Evolutionary conservation across 2,329 filamentous ascomycete genomes (phyloP), one percentile per base, ranked within the genome.

Genomic region (Diplocarpon mali): DNA sequence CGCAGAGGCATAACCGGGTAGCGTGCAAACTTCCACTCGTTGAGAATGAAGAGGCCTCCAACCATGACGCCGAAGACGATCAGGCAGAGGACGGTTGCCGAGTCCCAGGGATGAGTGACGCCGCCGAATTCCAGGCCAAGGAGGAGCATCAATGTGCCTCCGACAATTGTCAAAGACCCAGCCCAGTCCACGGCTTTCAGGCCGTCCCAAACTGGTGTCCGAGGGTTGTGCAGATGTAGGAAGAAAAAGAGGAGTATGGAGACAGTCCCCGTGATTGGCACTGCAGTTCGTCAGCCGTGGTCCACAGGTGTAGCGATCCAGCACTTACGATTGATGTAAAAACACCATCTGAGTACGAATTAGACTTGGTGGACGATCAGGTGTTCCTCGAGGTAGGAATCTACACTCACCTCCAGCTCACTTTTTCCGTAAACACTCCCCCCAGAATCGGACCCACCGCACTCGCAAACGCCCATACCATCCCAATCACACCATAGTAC

Each of bases 91-190:
- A 62, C 60, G 6, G 44, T 57, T 4, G 53, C 50, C 10, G 59
- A 62, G 16, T 38, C 32, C 60, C 60, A 87, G 1, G 88, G 82
- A 51, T 76, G 77, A 16, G 71, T 70, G 41, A 87, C 75, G 39
- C 86, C 88, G 44, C 88, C 89, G 50, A 90, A 86, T 59, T 93
- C 83, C 10, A 95, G 75, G 0, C 87, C 89, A 35, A 95, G 77
- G 3, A 95, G 75, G 52, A 94, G 71, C 85, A 94, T 90, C 15
- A 93, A 69, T 0, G 85, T 89, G 15, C 82, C 85, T 35, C 83
- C 83, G 13, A 75, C 67, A 13, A 82, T 72, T 2, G 73, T 66
- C 10, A 82, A 43, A 1, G 73, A 77, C 1, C 83, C 84, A 5
- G 66, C 49, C 73, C 74, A 78, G 56, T 78, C 74, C 16, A 78